phyloP scores from a whole-genome alignment of 1,284 basidiomycete species.

The Athelia psychrophila region DNA sequence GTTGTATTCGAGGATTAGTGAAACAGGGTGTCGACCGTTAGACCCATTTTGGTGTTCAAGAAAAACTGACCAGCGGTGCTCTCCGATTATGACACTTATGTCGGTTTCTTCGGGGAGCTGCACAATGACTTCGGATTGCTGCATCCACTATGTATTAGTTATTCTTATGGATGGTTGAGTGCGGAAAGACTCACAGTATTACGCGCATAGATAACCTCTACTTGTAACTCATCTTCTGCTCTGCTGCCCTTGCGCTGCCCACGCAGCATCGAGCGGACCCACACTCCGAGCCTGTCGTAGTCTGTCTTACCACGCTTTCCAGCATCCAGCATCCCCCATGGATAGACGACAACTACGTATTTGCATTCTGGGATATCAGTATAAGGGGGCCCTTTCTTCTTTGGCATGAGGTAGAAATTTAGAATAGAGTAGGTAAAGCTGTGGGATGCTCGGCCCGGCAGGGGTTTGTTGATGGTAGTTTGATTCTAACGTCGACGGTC shows the following conservation, averaged over 20 bases:
- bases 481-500: too few relatives aligned
- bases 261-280: background rate
- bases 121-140: background rate
- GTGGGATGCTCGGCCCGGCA: too few relatives aligned
- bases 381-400: slow-evolving; percentile 1
- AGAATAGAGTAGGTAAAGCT: too few relatives aligned
- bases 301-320: background rate
- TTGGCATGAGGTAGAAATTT: background rate
- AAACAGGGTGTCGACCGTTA: background rate
- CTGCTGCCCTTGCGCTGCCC: background rate
- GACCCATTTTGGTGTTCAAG: background rate
- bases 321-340: background rate
- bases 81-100: background rate
- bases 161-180: background rate
- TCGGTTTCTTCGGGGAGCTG: background rate
- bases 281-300: background rate
- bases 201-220: background rate
- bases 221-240: background rate
- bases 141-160: background rate
- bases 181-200: background rate
- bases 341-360: background rate
- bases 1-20: background rate
- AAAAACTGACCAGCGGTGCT: background rate
- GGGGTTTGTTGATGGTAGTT: too few relatives aligned
- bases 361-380: background rate